phyloP scores from a whole-genome alignment of 495 filamentous ascomycete genomes.

The Aspergillus carlsbadensis region DNA sequence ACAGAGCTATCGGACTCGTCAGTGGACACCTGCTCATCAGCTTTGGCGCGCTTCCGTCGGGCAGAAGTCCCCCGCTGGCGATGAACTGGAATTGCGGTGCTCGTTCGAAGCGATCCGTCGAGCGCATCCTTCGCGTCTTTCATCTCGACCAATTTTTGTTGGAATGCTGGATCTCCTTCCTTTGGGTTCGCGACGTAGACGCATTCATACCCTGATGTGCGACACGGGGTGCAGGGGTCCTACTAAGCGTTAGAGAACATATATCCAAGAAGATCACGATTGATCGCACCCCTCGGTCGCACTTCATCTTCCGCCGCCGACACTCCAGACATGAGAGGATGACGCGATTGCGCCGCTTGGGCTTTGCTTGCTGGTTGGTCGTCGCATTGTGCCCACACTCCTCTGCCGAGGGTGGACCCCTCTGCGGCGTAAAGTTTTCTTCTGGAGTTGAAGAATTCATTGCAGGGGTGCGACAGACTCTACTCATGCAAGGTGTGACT shows the following conservation, averaged over 20 bases:
- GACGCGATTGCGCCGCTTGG: constrained; percentile 38
- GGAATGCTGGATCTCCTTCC: constrained; percentile 10
- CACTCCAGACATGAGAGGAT: constrained; percentile 72
- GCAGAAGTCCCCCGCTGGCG: no score
- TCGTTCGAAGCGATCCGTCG: constrained; percentile 58
- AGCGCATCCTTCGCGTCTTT: constrained; percentile 69
- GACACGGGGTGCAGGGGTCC: constrained; percentile 1
- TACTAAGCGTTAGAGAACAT: background rate
- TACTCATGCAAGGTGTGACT: no score
- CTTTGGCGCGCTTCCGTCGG: background rate
- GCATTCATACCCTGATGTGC: background rate
- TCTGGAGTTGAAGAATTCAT: no score
- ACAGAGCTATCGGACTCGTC: background rate
- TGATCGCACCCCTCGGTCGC: constrained; percentile 51
- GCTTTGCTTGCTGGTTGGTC: no score
- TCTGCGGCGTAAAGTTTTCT: no score
- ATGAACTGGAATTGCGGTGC: constrained; percentile 31
- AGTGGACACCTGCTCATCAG: background rate
- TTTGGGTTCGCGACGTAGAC: background rate
- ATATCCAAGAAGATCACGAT: background rate
- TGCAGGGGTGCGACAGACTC: no score
- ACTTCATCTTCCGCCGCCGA: constrained; percentile 68
- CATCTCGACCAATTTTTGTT: constrained; percentile 59
- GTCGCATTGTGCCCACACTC: no score
- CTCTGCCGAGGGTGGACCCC: no score